Base-by-base conservation (phyloP, 139 green algal genomes). In the Chlorella vulgaris region DNA sequence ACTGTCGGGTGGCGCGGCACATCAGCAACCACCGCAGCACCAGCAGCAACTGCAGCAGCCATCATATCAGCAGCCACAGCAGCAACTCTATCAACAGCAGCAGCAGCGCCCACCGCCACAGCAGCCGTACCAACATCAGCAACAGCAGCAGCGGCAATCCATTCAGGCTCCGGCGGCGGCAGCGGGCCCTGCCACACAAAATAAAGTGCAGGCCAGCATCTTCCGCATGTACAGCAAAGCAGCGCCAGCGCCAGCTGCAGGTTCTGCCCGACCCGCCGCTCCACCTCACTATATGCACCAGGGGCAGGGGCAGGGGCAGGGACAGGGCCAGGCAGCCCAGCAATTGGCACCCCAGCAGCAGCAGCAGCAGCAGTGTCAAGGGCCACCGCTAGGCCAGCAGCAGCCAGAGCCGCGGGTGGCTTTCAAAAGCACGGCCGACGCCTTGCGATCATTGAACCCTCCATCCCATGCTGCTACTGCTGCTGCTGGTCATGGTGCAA, bases 391-490 rank as follows among this genome's bases (percentile, higher is more conserved):
- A 19, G 26, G 28, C 60, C 24, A 33, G 70, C 70, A 76, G 42
- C 69, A 61, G 40, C 68, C 10, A 28, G 31, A 18, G 31, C 33
- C 36, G 35, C 33, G 4, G 24, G 40, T 28, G 1, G 15, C n/a
- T 3, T 69, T 80, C 53, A 80, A 53, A 26, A 80, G 26, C 35
- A 80, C 73, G 6, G 73, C 53, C 7, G 53, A 65, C 18, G 58
- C 74, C 13, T n/a, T 70, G n/a, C 58, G 58, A 18, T 55, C 38
- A 1, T 13, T 60, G 74, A 55, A 70, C 28, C 70, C 24, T 4
- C 21, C 24, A 10, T 26, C 39, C 28, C 2, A 31, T 4, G 15
- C 60, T 19, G 60, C 60, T 68, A 19, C 15, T 33, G 28, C 60
- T 68, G 60, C 15, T 68, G 60, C 21, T 38, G 60, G 26, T 33